Base-by-base conservation (phyloP, 768 basidiomycete species). In the Mrakia gelida region DNA sequence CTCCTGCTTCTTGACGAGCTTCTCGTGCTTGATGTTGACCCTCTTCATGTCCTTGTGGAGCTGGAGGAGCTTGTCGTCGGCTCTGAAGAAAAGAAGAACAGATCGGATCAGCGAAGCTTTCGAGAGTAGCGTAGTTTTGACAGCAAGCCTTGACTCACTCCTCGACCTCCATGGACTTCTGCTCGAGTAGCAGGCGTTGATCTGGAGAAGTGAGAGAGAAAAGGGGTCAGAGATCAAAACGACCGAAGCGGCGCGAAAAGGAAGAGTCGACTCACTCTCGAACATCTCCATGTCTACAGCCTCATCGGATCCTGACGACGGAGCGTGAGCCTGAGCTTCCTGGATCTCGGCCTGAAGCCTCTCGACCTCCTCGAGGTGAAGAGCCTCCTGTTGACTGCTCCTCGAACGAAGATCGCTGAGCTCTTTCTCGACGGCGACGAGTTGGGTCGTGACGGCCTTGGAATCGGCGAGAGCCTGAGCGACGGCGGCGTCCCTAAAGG, bases 41-140 rank as follows among this genome's bases (percentile, higher is more conserved):
- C 71, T 72, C 59, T 77, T 77, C 56, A 61, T 49, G 10, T 71
- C 61, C 59, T 77, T 77, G 43, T 63, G 59, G 16, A 49, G 21
- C 34, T 26, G 41, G 21, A 77, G 62, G 70, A 77, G 70, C 61
- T 65, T 77, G 71, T 77, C 76, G 76, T 77, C 76, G 41, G 76
- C 49, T n/a, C 75, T 75, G 65, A 16, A n/a, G 62, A 10, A 32
- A 26, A 26, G 34, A 38, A 38, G 63, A 23, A 43, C 9, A 8
- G 23, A 54, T 16, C 16, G 11, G 11, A 23, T 62, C 61, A 41
- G 65, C 65, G 11, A 30, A 32, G 34, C 32, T 10, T 32, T 30
- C 28, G 8, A n/a, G 4, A 54, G 26, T 4, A 13, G 0, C 16
- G 49, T 16, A 49, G 15, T 11, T 45, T 16, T 10, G 15, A 45